Evolutionary conservation across 2,329 filamentous ascomycete genomes (phyloP).

Genomic region (Colletotrichum kahawae): DNA sequence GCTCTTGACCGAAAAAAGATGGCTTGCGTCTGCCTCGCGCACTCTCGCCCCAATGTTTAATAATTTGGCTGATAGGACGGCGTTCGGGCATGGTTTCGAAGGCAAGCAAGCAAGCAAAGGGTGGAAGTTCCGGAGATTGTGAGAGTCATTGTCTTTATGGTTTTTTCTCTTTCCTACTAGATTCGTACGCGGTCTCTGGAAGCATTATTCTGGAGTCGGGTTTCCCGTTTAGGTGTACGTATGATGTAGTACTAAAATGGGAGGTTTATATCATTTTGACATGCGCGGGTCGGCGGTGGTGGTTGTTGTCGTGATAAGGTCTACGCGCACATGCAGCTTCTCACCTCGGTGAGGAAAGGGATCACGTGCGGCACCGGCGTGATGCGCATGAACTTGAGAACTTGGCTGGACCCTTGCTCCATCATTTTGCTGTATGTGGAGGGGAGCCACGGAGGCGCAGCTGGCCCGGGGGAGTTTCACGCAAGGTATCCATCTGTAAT

Average conservation of each 20-base stretch:
- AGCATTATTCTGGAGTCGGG: constrained; percentile 19
- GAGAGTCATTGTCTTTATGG: not conserved
- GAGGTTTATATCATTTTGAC: constrained; percentile 3
- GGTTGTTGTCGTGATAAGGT: not conserved
- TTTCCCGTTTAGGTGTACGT: constrained; percentile 13
- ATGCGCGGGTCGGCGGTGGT: not conserved
- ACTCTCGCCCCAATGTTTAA: constrained; percentile 16
- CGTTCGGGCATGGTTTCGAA: constrained; percentile 15
- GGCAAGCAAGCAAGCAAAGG: constrained; percentile 13
- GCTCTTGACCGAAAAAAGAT: not conserved
- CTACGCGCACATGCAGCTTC: not conserved
- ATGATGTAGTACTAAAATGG: constrained; percentile 20
- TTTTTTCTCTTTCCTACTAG: not conserved
- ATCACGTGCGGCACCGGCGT: constrained; percentile 2
- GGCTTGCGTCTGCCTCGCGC: constrained; percentile 6
- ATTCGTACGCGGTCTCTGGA: constrained; percentile 12
- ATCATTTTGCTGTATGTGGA: not conserved
- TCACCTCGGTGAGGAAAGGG: constrained; percentile 2
- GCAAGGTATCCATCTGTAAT: constrained; percentile 11
- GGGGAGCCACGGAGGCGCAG: constrained; percentile 15
- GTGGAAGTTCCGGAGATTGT: constrained; percentile 15
- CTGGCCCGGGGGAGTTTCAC: constrained; percentile 16
- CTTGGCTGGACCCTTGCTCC: constrained; percentile 11
- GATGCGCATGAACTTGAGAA: constrained; percentile 18
- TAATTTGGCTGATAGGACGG: constrained; percentile 13